Percentiles rank a stretch among this genome's conserved stretches.
Evolutionary conservation across 2,329 filamentous ascomycete species (phyloP).

Genomic region (Aspergillus sp.): DNA sequence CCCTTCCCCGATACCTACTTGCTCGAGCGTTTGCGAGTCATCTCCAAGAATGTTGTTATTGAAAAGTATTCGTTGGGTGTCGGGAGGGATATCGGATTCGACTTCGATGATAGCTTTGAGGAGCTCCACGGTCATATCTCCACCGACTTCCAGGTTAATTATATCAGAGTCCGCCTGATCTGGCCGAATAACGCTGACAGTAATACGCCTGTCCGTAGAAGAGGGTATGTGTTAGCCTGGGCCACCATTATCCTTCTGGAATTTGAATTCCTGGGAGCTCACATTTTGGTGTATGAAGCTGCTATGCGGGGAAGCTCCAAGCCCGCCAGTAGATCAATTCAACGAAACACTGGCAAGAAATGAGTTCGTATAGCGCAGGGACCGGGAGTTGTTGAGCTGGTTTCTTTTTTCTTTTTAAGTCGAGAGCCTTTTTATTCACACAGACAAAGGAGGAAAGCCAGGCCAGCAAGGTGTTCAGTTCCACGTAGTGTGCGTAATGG

Average conservation of each 20-base stretch:
- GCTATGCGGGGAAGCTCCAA: neutral
- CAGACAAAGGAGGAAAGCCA: neutral
- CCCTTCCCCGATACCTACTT: slow-evolving; percentile 72
- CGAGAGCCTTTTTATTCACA: neutral
- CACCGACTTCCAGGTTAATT: slow-evolving; percentile 71
- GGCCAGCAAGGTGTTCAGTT: neutral
- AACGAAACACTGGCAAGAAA: neutral
- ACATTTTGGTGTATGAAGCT: slow-evolving; percentile 8
- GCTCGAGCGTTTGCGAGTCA: slow-evolving; percentile 70
- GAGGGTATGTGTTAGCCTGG: neutral
- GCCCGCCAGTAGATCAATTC: neutral
- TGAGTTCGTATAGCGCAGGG: neutral
- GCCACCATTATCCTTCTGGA: neutral
- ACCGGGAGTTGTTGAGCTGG: neutral
- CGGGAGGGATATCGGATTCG: slow-evolving; percentile 65
- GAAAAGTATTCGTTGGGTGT: slow-evolving; percentile 77
- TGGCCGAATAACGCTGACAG: slow-evolving; percentile 71
- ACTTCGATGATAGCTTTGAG: slow-evolving; percentile 82
- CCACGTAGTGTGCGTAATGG: neutral
- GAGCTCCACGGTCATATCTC: slow-evolving; percentile 72
- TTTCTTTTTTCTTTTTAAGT: too few relatives aligned
- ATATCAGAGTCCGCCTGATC: slow-evolving; percentile 65
- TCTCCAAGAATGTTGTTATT: slow-evolving; percentile 75
- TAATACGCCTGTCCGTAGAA: slow-evolving; percentile 61
- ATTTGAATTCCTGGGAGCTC: slow-evolving; percentile 4